Percentiles rank a stretch among this genome's conserved stretches.
Conservation (phyloP, 306 rosid genomes). For the Vigna hirtella region DNA sequence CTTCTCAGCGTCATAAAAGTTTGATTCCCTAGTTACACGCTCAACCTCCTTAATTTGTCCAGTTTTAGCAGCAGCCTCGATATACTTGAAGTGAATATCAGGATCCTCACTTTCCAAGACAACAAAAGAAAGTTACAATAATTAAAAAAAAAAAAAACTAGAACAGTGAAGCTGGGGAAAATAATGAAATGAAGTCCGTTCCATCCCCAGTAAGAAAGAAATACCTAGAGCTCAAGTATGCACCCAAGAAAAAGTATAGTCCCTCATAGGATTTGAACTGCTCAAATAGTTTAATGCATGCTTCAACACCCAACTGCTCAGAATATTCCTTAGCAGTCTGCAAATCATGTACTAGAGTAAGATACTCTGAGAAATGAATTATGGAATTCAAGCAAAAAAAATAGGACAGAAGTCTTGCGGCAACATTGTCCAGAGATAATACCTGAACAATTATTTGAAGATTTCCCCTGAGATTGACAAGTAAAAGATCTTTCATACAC, state of each 20-base stretch:
- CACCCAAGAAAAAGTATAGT: constrained; percentile 89
- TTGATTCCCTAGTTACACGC: constrained; percentile 95
- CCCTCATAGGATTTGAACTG: constrained; percentile 98
- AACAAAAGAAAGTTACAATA: constrained; percentile 27
- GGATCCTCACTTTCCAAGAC: constrained; percentile 80
- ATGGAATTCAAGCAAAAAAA: background rate
- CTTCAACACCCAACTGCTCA: constrained; percentile 93
- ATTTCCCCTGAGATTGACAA: constrained; percentile 94
- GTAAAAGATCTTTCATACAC: constrained; percentile 96
- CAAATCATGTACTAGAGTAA: constrained; percentile 28
- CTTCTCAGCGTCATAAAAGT: constrained; percentile 91
- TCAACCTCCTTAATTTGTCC: constrained; percentile 97
- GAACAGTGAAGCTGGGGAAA: constrained; percentile 2
- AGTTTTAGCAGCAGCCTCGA: constrained; percentile 96
- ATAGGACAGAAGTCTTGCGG: background rate
- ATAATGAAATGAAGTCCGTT: constrained; percentile 27
- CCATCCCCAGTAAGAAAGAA: constrained; percentile 33
- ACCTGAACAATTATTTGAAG: constrained; percentile 99
- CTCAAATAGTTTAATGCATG: constrained; percentile 91
- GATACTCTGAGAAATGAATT: constrained; percentile 24
- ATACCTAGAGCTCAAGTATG: constrained; percentile 93
- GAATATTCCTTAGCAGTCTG: constrained; percentile 97
- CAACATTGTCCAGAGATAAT: constrained; percentile 19
- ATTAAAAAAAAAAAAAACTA: background rate
- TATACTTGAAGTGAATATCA: constrained; percentile 93